phyloP scores from a whole-genome alignment of 768 basidiomycete genomes.

The Pisolithus sp. region DNA sequence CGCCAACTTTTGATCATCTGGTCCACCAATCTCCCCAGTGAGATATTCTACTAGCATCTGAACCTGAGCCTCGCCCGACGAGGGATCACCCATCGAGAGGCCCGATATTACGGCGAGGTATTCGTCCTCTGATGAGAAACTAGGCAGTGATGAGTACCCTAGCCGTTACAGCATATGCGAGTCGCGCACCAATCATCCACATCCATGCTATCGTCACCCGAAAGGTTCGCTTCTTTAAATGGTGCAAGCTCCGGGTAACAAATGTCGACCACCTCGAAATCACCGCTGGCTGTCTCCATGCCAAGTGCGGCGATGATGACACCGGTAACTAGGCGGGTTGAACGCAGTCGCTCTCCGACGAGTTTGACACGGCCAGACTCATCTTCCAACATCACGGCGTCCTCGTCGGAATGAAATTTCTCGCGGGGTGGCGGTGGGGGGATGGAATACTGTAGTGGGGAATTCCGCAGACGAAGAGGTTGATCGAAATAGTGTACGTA shows the following conservation, averaged over 20 bases:
- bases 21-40: conserved; percentile 72
- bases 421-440: conserved; percentile 70
- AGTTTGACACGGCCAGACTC: conserved; percentile 90
- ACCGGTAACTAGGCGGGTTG: conserved; percentile 75
- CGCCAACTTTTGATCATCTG: conserved; percentile 56
- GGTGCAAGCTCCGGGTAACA: conserved; percentile 83
- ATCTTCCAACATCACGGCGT: conserved; percentile 88
- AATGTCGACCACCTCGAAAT: conserved; percentile 89
- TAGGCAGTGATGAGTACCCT: conserved; percentile 4
- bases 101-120: conserved; percentile 89
- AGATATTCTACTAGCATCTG: conserved; percentile 91
- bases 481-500: conserved; percentile 35
- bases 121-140: conserved; percentile 38
- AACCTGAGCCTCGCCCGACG: conserved; percentile 61
- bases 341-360: conserved; percentile 65
- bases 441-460: conserved; percentile 65
- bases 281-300: conserved; percentile 81
- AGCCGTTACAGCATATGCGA: conserved; percentile 6
- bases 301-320: conserved; percentile 88
- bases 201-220: conserved; percentile 47
- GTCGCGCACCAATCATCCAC: conserved; percentile 50
- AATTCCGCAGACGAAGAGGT: conserved; percentile 2
- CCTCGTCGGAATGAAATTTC: conserved; percentile 73
- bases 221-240: conserved; percentile 19
- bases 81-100: conserved; percentile 64